Base-by-base conservation (phyloP, 2,329 filamentous ascomycete species). In the Macroventuria anomochaeta region DNA sequence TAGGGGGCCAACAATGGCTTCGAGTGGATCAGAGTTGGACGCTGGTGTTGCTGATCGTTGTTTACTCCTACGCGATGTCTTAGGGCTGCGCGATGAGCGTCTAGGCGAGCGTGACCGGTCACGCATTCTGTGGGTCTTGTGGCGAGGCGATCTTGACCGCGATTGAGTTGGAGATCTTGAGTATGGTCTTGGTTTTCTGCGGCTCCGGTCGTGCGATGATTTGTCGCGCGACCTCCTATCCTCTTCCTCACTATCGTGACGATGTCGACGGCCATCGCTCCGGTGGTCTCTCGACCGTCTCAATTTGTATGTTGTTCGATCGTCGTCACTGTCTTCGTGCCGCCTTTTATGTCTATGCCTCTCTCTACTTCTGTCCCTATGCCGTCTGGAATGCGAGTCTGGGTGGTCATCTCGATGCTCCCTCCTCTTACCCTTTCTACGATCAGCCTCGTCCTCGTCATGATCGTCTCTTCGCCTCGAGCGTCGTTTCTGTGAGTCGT, bases 1-100 rank as follows among this genome's bases (percentile, higher is more conserved):
- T 1, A 78, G 74, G 17, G 91, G 91, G 0, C 92, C 93, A 28
- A 96, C 87, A 17, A 93, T 77, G 3, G 88, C 85, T 51, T 92
- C 87, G 3, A 92, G 76, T 1, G 90, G 87, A 69, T 96, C 90
- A 0, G 89, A 92, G 32, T 76, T 75, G 2, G 69, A 74, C n/a
- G 51, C 64, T 29, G 53, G 46, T 2, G 59, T 51, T 20, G 52
- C 38, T 13, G 65, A 56, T 17, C 52, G 62, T 25, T 52, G 61
- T 42, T 28, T 57, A 29, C 37, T 47, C 7, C 40, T 17, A 12
- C 42, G 46, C 10, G 38, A 36, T 11, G 40, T 31, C 37, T 46
- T 40, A 11, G 46, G 34, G 31, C 40, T 28, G n/a, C 40, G 46
- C 7, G 33, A 12, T n/a, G 41, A 40, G 2, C 18, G 46, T 17